phyloP scores from a whole-genome alignment of 2,329 filamentous ascomycete genomes.

The Lomentospora prolificans region DNA sequence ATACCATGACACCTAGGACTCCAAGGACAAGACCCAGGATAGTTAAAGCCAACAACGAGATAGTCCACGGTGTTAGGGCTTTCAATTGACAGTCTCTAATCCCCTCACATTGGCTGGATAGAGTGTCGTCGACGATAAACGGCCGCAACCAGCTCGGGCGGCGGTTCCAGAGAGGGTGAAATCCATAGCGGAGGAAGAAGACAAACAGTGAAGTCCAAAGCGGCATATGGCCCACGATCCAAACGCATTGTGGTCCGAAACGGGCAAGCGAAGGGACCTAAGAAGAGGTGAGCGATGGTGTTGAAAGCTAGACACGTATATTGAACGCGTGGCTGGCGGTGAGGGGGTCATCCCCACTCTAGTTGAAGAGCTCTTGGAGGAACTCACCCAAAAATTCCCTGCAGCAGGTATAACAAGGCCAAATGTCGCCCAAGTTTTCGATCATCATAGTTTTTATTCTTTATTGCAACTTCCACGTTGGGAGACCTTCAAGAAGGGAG shows the following conservation, averaged over 20 bases:
- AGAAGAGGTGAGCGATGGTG: not conserved
- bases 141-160: constrained; percentile 24
- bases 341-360: not conserved
- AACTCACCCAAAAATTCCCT: constrained; percentile 5
- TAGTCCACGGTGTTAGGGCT: constrained; percentile 4
- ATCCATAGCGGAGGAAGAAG: constrained; percentile 20
- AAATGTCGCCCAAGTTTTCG: not conserved
- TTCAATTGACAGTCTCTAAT: constrained; percentile 2
- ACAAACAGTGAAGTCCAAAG: constrained; percentile 19
- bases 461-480: too few relatives aligned
- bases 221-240: constrained; percentile 15
- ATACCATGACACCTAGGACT: not conserved
- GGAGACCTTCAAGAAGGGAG: too few relatives aligned
- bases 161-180: constrained; percentile 20
- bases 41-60: constrained; percentile 3
- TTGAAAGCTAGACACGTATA: not conserved
- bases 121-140: constrained; percentile 20
- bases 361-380: not conserved
- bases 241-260: not conserved
- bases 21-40: not conserved
- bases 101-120: not conserved
- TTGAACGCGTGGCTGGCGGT: not conserved
- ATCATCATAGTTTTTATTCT: not conserved
- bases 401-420: constrained; percentile 6
- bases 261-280: constrained; percentile 1